phyloP scores from a whole-genome alignment of 805 yeast genomes.

The Blastobotrys americana region DNA sequence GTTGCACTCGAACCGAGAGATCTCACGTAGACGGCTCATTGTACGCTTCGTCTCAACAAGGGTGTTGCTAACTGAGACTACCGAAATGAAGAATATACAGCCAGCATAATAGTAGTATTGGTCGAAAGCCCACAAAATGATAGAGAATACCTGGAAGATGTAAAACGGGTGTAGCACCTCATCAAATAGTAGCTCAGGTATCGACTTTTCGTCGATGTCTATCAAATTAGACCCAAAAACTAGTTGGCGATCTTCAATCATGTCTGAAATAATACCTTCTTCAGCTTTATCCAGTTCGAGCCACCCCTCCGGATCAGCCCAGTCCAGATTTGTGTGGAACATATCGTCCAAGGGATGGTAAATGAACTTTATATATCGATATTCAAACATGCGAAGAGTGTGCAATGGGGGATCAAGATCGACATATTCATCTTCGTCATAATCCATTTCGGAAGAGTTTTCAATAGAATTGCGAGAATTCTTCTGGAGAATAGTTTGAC shows the following conservation, averaged over 20 bases:
- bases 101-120: constrained; percentile 89
- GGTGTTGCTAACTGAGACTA: constrained; percentile 72
- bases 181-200: constrained; percentile 59
- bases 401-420: constrained; percentile 63
- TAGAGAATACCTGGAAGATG: constrained; percentile 88
- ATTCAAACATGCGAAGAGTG: constrained; percentile 60
- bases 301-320: constrained; percentile 79
- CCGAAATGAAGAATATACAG: constrained; percentile 82
- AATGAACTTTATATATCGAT: constrained; percentile 74
- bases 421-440: constrained; percentile 19
- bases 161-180: constrained; percentile 95
- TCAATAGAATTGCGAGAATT: background rate
- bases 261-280: constrained; percentile 64
- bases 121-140: constrained; percentile 85
- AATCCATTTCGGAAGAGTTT: background rate
- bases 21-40: constrained; percentile 59
- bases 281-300: constrained; percentile 37
- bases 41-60: constrained; percentile 79
- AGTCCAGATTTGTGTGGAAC: constrained; percentile 72
- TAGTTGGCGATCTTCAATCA: constrained; percentile 56
- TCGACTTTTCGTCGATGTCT: constrained; percentile 66
- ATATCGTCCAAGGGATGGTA: constrained; percentile 85
- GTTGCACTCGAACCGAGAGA: constrained; percentile 69
- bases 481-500: background rate
- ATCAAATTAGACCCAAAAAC: constrained; percentile 77